A percentile compares a stretch with the other conserved stretches of the same genome.
These are phyloP conservation scores for Orbilia quercus DNA, from an alignment of 2,329 filamentous ascomycete genomes.

Conservation along the genomic window DNA sequence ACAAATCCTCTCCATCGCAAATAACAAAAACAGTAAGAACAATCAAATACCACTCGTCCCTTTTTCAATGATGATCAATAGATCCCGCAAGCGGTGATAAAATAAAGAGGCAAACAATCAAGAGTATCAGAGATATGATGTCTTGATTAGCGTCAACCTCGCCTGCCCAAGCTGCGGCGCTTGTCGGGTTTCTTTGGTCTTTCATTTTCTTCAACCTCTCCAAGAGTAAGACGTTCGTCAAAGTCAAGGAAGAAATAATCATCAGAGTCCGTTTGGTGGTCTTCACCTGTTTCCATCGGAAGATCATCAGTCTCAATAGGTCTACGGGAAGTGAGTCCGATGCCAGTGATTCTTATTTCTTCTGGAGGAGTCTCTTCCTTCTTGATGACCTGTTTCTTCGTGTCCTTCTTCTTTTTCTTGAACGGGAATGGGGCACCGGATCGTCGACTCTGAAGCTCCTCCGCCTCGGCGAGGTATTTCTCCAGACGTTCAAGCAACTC, in stretches of 20 bases:
- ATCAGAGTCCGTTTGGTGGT: slow-evolving; percentile 15
- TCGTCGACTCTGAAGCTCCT: neutral
- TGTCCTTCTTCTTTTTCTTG: slow-evolving; percentile 10
- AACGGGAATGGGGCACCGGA: neutral
- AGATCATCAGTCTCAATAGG: neutral
- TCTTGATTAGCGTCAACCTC: neutral
- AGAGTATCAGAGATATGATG: neutral
- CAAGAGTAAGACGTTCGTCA: neutral
- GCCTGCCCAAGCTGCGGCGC: neutral
- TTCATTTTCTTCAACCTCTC: neutral
- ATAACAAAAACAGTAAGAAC: no score
- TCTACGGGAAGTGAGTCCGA: neutral
- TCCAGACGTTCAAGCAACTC: neutral
- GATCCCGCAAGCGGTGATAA: no score
- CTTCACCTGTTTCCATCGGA: neutral
- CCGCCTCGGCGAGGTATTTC: neutral
- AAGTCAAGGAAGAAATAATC: slow-evolving; percentile 20
- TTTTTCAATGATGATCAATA: no score
- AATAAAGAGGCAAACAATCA: neutral
- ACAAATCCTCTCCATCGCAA: no score
- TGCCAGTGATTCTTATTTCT: neutral
- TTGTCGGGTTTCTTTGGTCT: slow-evolving; percentile 8
- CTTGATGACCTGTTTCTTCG: slow-evolving; percentile 3
- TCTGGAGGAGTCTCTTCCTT: neutral
- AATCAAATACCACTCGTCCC: no score